Percentiles rank a stretch among this genome's conserved stretches.
phyloP scores from a whole-genome alignment of 2,329 filamentous ascomycete genomes.

The Colletotrichum zoysiae region DNA sequence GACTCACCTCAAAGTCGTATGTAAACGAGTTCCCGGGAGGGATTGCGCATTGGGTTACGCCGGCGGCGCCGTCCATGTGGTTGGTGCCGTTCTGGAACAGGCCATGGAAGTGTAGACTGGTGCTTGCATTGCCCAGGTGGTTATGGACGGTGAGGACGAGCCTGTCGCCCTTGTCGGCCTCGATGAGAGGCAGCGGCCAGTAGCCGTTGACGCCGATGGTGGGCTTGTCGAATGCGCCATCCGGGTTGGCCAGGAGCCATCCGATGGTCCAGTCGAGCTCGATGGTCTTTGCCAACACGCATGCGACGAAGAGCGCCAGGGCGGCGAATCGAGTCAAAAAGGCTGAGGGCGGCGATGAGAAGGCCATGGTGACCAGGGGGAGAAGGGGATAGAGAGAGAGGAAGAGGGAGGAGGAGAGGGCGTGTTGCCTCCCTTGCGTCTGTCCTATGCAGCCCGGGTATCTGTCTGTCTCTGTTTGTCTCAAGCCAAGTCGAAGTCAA shows the following conservation, averaged over 20 bases:
- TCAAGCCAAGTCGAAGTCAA: background rate
- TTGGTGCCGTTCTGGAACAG: slow-evolving; percentile 69
- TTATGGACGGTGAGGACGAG: slow-evolving; percentile 64
- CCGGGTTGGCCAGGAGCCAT: slow-evolving; percentile 72
- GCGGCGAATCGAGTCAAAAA: slow-evolving; percentile 27
- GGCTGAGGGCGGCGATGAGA: slow-evolving; percentile 26
- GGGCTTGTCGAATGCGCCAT: slow-evolving; percentile 67
- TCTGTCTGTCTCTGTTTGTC: background rate
- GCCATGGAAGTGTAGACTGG: slow-evolving; percentile 72
- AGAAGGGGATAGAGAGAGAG: background rate
- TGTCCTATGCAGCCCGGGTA: background rate
- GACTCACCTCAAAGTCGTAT: slow-evolving; percentile 67
- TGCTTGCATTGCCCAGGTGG: slow-evolving; percentile 63
- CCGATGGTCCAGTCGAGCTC: slow-evolving; percentile 71
- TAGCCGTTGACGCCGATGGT: slow-evolving; percentile 74
- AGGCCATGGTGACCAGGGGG: slow-evolving; percentile 19
- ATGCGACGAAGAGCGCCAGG: slow-evolving; percentile 16
- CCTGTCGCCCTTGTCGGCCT: slow-evolving; percentile 66
- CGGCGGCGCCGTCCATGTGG: slow-evolving; percentile 70
- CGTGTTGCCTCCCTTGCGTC: background rate
- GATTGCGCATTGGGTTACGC: slow-evolving; percentile 69
- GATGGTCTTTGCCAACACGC: slow-evolving; percentile 52
- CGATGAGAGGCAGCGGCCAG: slow-evolving; percentile 73
- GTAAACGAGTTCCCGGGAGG: slow-evolving; percentile 64
- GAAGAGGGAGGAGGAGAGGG: background rate